These are phyloP conservation scores for Ophiostoma triangulosporum DNA, from an alignment of 2,329 filamentous ascomycete species.

Conservation along the genomic window DNA sequence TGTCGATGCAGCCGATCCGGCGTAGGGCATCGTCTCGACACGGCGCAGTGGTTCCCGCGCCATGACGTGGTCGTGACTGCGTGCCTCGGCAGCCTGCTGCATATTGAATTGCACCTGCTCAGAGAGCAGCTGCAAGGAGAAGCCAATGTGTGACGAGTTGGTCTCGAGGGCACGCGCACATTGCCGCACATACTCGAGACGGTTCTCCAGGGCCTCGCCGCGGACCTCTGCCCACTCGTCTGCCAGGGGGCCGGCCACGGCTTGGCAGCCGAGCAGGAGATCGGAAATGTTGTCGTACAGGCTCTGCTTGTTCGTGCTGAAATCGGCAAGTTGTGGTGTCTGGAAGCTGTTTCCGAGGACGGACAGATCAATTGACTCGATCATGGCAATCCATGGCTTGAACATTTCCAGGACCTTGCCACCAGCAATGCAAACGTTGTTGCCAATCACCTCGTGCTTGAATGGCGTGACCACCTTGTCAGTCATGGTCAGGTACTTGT, in stretches of 20 bases:
- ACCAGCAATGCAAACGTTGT: constrained; percentile 66
- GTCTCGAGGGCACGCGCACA: constrained; percentile 72
- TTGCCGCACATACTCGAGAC: constrained; percentile 65
- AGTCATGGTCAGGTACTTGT: constrained; percentile 63
- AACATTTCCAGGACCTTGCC: constrained; percentile 77
- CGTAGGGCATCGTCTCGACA: constrained; percentile 43
- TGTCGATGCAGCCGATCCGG: constrained; percentile 19
- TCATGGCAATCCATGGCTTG: constrained; percentile 74
- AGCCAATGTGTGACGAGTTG: constrained; percentile 75
- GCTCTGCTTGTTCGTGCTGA: constrained; percentile 80
- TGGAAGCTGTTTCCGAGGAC: constrained; percentile 65
- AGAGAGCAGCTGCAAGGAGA: constrained; percentile 73
- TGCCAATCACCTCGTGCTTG: constrained; percentile 67
- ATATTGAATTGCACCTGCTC: constrained; percentile 57
- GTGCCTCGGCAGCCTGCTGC: constrained; percentile 31
- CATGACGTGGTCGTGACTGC: constrained; percentile 25
- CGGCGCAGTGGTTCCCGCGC: constrained; percentile 39
- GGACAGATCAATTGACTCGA: constrained; percentile 85
- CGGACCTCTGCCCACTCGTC: constrained; percentile 95
- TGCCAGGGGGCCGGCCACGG: constrained; percentile 76
- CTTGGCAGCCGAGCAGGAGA: constrained; percentile 74
- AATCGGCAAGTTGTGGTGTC: constrained; percentile 75
- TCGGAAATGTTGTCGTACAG: constrained; percentile 90
- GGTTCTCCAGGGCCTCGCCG: constrained; percentile 76
- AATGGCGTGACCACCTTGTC: constrained; percentile 73